phyloP scores from a whole-genome alignment of 495 filamentous ascomycete genomes.

The Umbilicaria muhlenbergii region DNA sequence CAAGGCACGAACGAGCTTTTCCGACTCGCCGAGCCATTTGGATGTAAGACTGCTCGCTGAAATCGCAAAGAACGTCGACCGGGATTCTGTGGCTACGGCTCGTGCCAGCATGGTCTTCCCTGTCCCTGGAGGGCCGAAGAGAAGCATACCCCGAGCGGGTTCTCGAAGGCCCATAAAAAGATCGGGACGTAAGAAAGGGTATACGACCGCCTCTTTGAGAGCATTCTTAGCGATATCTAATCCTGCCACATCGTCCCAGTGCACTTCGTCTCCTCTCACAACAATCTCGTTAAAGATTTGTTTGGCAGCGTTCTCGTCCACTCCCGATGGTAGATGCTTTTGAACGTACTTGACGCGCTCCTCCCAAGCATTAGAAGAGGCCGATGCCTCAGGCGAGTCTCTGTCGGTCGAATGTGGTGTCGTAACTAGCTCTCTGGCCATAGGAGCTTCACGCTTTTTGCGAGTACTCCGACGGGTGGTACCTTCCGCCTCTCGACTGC shows the following conservation, averaged over 20 bases:
- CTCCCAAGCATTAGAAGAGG: conserved; percentile 27
- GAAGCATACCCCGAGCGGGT: conserved; percentile 84
- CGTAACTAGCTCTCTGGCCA: conserved; percentile 7
- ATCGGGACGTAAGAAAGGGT: conserved; percentile 91
- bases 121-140: conserved; percentile 93
- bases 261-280: conserved; percentile 83
- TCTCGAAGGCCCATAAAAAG: conserved; percentile 91
- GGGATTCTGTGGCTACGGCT: conserved; percentile 87
- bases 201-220: conserved; percentile 91
- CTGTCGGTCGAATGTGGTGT: conserved; percentile 27
- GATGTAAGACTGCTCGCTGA: conserved; percentile 85
- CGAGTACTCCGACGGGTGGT: conserved; percentile 13
- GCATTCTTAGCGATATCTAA: conserved; percentile 82
- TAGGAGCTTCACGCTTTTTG: conserved; percentile 9
- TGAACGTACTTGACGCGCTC: conserved; percentile 44
- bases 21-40: conserved; percentile 95
- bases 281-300: conserved; percentile 96
- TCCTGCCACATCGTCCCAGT: conserved; percentile 89
- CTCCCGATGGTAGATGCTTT: conserved; percentile 60
- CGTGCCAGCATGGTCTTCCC: conserved; percentile 97
- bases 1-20: conserved; percentile 93
- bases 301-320: conserved; percentile 68
- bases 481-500: conserved; percentile 17
- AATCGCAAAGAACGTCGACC: conserved; percentile 95
- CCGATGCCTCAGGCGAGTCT: conserved; percentile 21